phyloP scores from a whole-genome alignment of 495 filamentous ascomycete genomes.

The Annulohypoxylon nitens region DNA sequence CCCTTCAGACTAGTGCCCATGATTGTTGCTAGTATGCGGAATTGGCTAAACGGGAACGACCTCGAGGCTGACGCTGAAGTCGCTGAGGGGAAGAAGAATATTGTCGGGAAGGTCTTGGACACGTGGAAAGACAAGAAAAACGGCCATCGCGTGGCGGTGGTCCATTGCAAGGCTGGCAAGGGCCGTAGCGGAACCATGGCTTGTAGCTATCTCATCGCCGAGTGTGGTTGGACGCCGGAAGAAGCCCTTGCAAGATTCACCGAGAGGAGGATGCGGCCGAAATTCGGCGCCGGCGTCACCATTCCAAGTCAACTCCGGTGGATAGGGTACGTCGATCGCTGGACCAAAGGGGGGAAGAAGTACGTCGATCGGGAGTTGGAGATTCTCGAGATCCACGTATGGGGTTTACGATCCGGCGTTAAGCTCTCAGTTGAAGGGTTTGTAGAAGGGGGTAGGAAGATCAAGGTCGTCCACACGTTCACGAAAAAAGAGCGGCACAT shows the following conservation, averaged over 20 bases:
- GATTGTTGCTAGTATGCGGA: conserved; percentile 90
- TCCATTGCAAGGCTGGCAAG: conserved; percentile 98
- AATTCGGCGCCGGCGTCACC: conserved; percentile 89
- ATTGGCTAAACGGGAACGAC: conserved; percentile 78
- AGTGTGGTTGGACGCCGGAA: conserved; percentile 85
- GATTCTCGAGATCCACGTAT: conserved; percentile 88
- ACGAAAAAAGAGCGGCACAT: conserved; percentile 77
- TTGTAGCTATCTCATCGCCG: conserved; percentile 88
- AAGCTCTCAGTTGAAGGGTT: conserved; percentile 89
- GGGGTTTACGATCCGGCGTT: conserved; percentile 89
- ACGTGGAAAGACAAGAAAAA: conserved; percentile 48
- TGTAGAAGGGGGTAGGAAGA: conserved; percentile 86
- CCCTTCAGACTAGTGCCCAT: conserved; percentile 88
- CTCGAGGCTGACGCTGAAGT: conserved; percentile 43
- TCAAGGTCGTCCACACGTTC: conserved; percentile 87
- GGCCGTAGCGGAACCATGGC: conserved; percentile 91
- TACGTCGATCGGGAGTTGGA: conserved; percentile 89
- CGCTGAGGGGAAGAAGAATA: conserved; percentile 36
- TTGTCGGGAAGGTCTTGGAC: conserved; percentile 42
- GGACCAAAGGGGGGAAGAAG: conserved; percentile 76
- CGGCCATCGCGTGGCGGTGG: conserved; percentile 78
- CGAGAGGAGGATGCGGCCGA: conserved; percentile 85
- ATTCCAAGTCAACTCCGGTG: conserved; percentile 93
- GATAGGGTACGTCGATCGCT: conserved; percentile 90
- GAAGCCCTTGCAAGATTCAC: conserved; percentile 88